Evolutionary conservation across 2,329 filamentous ascomycete genomes (phyloP), one percentile per base, ranked within the genome.

Genomic region (Paramyrothecium sp.): DNA sequence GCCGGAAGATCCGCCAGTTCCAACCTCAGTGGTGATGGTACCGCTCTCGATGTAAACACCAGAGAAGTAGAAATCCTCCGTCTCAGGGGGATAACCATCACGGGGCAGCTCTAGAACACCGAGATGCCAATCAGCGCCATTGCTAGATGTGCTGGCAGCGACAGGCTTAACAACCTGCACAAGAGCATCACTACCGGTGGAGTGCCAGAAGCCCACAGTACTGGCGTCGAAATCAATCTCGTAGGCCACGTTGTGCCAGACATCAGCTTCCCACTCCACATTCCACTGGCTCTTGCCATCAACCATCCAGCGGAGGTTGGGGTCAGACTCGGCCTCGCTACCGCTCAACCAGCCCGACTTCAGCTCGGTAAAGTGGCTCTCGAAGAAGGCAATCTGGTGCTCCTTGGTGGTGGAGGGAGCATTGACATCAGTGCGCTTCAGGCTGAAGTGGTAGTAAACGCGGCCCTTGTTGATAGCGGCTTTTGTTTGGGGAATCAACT

Each of bases 171-270:
- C 86, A 1, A 82, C 82, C 67, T 84, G 80, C 56, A 73, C 78
- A 21, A 91, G 75, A 20, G 81, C 73, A 38, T 81, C 79, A 16
- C 76, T 75, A 38, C 86, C 88, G 17, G 84, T 87, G 1, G 86
- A 89, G 71, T 90, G 86, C 82, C 87, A 91, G 73, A 91, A 86
- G 13, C 81, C 82, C 30, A 91, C 87, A 5, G 80, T 84, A 62
- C 80, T 75, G 44, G 76, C 81, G 17, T 72, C 73, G 65, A 91
- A 92, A 75, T 91, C 83, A 59, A 90, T 89, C 69, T 87, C 87
- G 66, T 90, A 91, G 51, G 88, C 89, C 65, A 90, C 80, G 69
- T 92, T 92, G 71, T 91, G 88, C 89, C 89, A 91, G 12, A 86
- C 82, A 46, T 80, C 84, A 1, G 87, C 78, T 54, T 78, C 78